A percentile compares a stretch with the other conserved stretches of the same genome.
These are phyloP conservation scores for Rubroshorea leprosula DNA, from an alignment of 345 rosid genomes.

Conservation along the genomic window DNA sequence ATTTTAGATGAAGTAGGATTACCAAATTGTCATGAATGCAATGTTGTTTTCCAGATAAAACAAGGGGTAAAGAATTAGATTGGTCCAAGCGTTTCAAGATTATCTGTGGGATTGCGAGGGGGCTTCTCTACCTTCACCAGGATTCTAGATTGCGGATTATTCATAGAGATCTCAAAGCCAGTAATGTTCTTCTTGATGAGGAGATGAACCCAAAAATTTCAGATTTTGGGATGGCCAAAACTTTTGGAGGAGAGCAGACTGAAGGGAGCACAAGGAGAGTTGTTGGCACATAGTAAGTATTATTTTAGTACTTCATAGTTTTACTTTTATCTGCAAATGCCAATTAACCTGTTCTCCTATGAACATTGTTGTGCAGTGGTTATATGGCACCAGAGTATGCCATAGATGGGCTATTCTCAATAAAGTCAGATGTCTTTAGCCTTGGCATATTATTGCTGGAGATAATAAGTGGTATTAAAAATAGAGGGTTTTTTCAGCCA, in stretches of 20 bases:
- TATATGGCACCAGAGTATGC: slow-evolving; percentile 55
- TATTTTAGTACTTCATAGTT: background rate
- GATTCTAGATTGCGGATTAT: slow-evolving; percentile 15
- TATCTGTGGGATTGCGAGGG: slow-evolving; percentile 13
- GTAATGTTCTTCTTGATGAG: slow-evolving; percentile 13
- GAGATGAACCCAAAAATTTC: slow-evolving; percentile 15
- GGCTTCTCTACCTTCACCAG: slow-evolving; percentile 15
- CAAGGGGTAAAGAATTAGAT: background rate
- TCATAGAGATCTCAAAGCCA: slow-evolving; percentile 17
- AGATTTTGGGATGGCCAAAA: slow-evolving; percentile 17
- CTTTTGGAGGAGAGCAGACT: slow-evolving; percentile 15
- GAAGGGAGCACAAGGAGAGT: slow-evolving; percentile 14
- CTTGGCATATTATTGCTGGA: slow-evolving; percentile 43
- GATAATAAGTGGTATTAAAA: slow-evolving; percentile 37
- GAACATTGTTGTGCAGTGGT: slow-evolving; percentile 21
- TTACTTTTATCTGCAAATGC: background rate
- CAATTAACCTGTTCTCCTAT: background rate
- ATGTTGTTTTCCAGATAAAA: background rate
- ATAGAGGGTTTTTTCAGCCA: slow-evolving; percentile 30
- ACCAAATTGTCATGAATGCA: background rate
- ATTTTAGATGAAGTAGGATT: background rate
- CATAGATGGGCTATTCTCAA: slow-evolving; percentile 41
- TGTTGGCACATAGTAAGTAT: slow-evolving; percentile 17
- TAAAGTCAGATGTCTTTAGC: slow-evolving; percentile 41
- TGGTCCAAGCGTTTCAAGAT: slow-evolving; percentile 11